Evolutionary conservation across 108 stramenopile species (phyloP).

Genomic region (Epithemia pelagica): DNA sequence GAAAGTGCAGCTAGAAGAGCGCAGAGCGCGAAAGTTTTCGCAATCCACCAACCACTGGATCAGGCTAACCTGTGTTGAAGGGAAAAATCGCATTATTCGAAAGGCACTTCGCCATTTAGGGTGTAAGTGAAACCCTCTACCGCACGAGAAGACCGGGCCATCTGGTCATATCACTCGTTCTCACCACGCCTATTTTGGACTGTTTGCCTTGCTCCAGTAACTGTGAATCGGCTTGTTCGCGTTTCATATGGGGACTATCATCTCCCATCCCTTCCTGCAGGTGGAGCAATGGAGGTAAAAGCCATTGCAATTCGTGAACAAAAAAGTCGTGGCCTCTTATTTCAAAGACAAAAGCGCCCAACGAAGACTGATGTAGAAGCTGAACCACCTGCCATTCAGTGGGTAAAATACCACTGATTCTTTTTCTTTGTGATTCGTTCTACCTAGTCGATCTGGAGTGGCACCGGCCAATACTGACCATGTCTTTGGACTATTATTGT

Average conservation of each 20-base stretch:
- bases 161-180: neutral
- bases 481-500: too few relatives aligned
- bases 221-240: conserved; percentile 69
- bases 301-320: conserved; percentile 39
- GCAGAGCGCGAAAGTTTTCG: conserved; percentile 2
- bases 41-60: conserved; percentile 55
- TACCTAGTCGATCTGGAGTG: too few relatives aligned
- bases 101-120: conserved; percentile 58
- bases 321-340: conserved; percentile 30
- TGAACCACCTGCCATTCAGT: too few relatives aligned
- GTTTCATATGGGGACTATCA: conserved; percentile 69
- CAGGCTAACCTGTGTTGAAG: conserved; percentile 59
- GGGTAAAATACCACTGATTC: too few relatives aligned
- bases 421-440: too few relatives aligned
- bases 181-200: neutral
- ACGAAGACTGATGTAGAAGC: neutral
- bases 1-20: conserved; percentile 51
- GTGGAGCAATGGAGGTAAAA: conserved; percentile 60
- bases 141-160: neutral
- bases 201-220: too few relatives aligned
- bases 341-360: too few relatives aligned
- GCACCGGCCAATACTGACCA: too few relatives aligned
- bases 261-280: conserved; percentile 72
- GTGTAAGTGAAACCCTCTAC: conserved; percentile 15
- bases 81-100: conserved; percentile 75